Base-by-base conservation (phyloP, 2,329 filamentous ascomycete species). In the Fusarium devonianum region DNA sequence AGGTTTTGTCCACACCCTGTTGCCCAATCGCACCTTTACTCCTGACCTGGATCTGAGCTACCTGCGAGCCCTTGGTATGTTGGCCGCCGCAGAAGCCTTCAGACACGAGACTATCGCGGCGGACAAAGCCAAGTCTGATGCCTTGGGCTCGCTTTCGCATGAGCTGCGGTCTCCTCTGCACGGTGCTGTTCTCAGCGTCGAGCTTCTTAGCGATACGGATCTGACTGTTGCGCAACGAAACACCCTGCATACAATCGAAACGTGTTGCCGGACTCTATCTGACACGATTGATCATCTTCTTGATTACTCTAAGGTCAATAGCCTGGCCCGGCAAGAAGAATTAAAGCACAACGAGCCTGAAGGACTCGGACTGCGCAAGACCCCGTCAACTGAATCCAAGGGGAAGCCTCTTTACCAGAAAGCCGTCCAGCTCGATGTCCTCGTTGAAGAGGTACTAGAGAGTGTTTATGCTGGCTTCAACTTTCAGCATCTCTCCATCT, bases 151-250 rank as follows among this genome's bases (percentile, higher is more conserved):
- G 1, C 77, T 87, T 5, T 83, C 79, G 3, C 84, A 87, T 59
- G 84, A 87, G 62, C 68, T 87, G 11, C 74, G 84, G 4, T 83
- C 79, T 2, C 84, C 84, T 0, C 69, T 87, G 1, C 83, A 87
- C 45, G 84, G 83, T 3, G 78, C 86, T 22, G 68, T 86, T 0
- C 77, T 80, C 0, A 81, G 73, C 40, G 73, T 75, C 1, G 81
- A 84, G 54, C 66, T 84, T 4, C 60, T 86, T 0, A 73, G 76
- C 4, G 80, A 83, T n/a, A 82, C 79, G 0, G 51, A 68, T 0
- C 69, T 83, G 22, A 73, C 72, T 29, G 71, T 72, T 1, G 71
- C 74, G 5, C 80, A 83, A 53, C 69, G 71, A 3, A 75, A 77
- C 12, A 71, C 79, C 10, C 63, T 79, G 0, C 71, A 76, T 18